A percentile compares a stretch with the other conserved stretches of the same genome.
Evolutionary conservation across 805 yeast genomes (phyloP).

Genomic region (Geotrichum ghanense): DNA sequence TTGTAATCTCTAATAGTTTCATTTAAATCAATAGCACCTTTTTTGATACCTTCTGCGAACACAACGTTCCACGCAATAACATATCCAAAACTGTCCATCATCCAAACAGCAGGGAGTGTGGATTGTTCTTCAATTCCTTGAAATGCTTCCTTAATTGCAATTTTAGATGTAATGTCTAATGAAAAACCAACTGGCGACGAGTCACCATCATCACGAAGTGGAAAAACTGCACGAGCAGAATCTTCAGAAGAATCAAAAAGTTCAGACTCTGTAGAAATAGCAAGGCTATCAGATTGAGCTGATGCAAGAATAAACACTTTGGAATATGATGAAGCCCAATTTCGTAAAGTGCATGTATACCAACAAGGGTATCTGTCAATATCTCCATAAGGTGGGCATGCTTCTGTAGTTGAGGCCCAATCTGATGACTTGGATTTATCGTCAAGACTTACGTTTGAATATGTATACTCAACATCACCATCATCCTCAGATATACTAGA

Average conservation of each 20-base stretch:
- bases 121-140: conserved; percentile 43
- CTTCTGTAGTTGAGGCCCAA: not conserved
- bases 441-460: not conserved
- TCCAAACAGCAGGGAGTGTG: conserved; percentile 57
- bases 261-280: conserved; percentile 30
- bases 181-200: conserved; percentile 62
- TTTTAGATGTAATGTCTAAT: conserved; percentile 41
- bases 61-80: conserved; percentile 56
- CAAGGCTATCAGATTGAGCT: conserved; percentile 54
- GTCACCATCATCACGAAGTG: conserved; percentile 42
- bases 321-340: not conserved
- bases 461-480: not conserved
- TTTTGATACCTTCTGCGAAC: conserved; percentile 39
- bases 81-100: conserved; percentile 51
- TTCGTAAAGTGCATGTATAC: not conserved
- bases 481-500: not conserved
- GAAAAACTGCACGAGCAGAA: conserved; percentile 59
- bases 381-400: not conserved
- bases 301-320: conserved; percentile 16
- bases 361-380: not conserved
- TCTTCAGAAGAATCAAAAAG: conserved; percentile 49
- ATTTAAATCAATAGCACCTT: conserved; percentile 19
- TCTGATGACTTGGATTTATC: not conserved
- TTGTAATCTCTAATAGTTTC: conserved; percentile 3
- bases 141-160: conserved; percentile 40